Evolutionary conservation across 306 rosid genomes (phyloP), one percentile per base, ranked within the genome.

Genomic region (Fragaria nilgerrensis): DNA sequence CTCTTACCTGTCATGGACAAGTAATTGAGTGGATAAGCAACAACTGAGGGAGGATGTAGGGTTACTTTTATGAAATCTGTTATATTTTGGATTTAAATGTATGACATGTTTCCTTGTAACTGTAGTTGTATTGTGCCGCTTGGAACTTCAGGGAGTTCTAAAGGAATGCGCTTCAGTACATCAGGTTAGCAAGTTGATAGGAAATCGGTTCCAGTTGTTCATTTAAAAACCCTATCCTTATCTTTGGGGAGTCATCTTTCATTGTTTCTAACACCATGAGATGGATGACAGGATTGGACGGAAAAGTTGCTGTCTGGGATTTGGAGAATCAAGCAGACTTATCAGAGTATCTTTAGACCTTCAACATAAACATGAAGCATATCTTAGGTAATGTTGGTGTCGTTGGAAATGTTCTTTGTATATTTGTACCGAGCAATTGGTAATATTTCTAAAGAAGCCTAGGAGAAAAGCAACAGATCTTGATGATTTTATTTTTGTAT

Each of bases 241-340:
- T 71, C 68, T 4, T 17, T 74, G 14, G 56, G 9, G 69, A 41
- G 56, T 63, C 29, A 52, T 47, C 70, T 70, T 74, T 15, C 61
- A 22, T 75, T 80, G 7, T 75, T 75, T 20, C 59, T 27, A 52
- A 36, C 52, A 52, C 76, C 59, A 70, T 63, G 12, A 23, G 50
- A 39, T 74, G 13, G n/a, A 34, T 65, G 25, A 69, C 91, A 95
- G 99, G 99, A 44, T 78, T 95, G 89, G 97, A 95, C 77, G 99
- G 99, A 52, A 95, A 84, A 82, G 85, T 95, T 68, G 95, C 81
- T 58, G 39, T 91, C 17, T 92, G 99, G 99, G 92, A 95, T 82
- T 85, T 95, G 90, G 99, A 88, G 89, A 79, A 88, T 74, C 90
- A 89, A 80, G 86, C 65, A 74, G 97, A 95, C 81, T 83, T 95